Evolutionary conservation across 352 stramenopile genomes (phyloP).

Genomic region (Phytopythium mirpurense): DNA sequence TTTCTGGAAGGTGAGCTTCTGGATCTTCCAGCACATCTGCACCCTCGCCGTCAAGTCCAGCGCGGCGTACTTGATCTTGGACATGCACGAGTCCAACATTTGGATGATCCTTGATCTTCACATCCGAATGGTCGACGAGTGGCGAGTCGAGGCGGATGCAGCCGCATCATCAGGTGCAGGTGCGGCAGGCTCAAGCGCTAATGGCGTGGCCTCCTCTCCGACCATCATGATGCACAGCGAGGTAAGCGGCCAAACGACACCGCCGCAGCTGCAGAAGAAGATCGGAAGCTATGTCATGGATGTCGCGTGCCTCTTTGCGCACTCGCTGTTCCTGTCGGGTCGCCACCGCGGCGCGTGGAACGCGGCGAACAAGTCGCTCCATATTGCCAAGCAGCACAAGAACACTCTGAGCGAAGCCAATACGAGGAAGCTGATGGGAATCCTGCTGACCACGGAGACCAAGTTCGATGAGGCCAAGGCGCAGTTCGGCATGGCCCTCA

Average conservation of each 20-base stretch:
- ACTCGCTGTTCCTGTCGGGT: constrained; percentile 68
- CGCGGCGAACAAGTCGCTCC: constrained; percentile 61
- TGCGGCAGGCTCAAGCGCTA: neutral
- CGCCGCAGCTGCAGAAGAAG: constrained; percentile 28
- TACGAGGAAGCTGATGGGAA: constrained; percentile 72
- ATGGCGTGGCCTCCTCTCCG: neutral
- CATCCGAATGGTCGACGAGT: constrained; percentile 66
- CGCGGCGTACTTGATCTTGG: constrained; percentile 72
- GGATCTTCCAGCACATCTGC: constrained; percentile 80
- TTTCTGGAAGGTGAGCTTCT: constrained; percentile 75
- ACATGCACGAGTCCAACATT: constrained; percentile 75
- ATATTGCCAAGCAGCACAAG: constrained; percentile 74
- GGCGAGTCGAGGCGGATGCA: constrained; percentile 20
- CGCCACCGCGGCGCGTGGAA: constrained; percentile 70
- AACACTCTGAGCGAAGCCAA: constrained; percentile 63
- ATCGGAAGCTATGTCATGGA: constrained; percentile 56
- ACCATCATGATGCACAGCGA: constrained; percentile 2
- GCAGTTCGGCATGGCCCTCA: constrained; percentile 70
- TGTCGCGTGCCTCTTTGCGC: constrained; percentile 68
- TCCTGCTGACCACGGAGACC: constrained; percentile 73
- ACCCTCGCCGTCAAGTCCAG: constrained; percentile 66
- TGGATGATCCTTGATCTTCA: constrained; percentile 81
- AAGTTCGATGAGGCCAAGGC: constrained; percentile 82
- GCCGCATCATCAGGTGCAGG: neutral
- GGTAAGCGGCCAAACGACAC: neutral